Base-by-base conservation (phyloP, 148 eudicot genomes). In the Chenopodium formosanum region DNA sequence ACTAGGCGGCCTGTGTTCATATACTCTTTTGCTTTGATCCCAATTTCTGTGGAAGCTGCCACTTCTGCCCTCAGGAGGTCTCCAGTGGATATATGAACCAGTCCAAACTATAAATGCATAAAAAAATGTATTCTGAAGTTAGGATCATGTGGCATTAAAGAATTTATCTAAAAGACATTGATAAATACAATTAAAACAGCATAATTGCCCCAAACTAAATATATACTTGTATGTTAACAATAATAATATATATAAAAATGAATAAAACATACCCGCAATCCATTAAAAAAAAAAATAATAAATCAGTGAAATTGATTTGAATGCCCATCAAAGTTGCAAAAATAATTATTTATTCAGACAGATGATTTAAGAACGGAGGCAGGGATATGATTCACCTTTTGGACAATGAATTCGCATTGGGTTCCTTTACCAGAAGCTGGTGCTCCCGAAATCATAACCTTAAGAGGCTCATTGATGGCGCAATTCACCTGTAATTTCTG, bases 391-490 rank as follows among this genome's bases (percentile, higher is more conserved):
- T 73, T 58, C 65, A 96, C 99, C 92, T 92, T 91, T 46, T 92
- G 86, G 78, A 84, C 94, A 80, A 96, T 92, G 91, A 92, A 66
- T 89, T 96, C 90, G 74, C 97, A 96, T 80, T 96, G 99, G 85
- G 99, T 94, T 83, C 98, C 99, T 89, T 96, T 96, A 19, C 99
- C 99, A 27, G 99, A 96, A 70, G 99, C 99, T 3, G 99, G 98
- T 9, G 99, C 95, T n/a, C 99, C 99, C 4, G 98, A 96, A 75
- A 94, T 91, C 94, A 96, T 91, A 75, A 96, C 97, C 89, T 94
- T 94, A 71, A 93, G 79, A 11, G 99, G 99, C 88, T 90, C 98
- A 75, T 44, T 85, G 81, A 79, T 76, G 3, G 85, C 83, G 81
- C 94, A 91, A 37, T 52, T 81, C 29, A 92, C 86, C 87, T 81